phyloP scores from a whole-genome alignment of 495 filamentous ascomycete species.

The Daldinia childiae region DNA sequence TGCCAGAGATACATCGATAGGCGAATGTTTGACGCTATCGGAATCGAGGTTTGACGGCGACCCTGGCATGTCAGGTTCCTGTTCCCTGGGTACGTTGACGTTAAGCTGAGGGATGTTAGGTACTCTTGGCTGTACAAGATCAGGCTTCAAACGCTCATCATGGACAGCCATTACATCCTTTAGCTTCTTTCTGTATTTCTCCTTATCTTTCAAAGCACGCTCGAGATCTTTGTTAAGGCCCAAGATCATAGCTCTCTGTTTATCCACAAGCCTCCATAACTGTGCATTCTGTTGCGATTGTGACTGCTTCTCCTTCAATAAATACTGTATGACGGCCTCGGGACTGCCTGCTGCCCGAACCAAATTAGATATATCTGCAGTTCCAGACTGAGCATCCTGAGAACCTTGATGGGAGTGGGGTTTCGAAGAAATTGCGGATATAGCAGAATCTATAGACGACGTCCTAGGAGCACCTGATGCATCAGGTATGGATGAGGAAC shows the following conservation, averaged over 20 bases:
- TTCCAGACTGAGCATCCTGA: constrained; percentile 62
- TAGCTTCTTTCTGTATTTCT: constrained; percentile 88
- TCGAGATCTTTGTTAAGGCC: constrained; percentile 96
- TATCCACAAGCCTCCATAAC: constrained; percentile 94
- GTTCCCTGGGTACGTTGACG: constrained; percentile 45
- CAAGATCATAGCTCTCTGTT: constrained; percentile 91
- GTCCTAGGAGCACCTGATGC: constrained; percentile 68
- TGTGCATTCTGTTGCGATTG: constrained; percentile 89
- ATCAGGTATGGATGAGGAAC: constrained; percentile 30
- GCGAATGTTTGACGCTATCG: constrained; percentile 57
- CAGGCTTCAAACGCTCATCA: constrained; percentile 40
- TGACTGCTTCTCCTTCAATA: constrained; percentile 90
- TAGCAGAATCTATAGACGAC: constrained; percentile 93
- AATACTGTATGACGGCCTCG: constrained; percentile 86
- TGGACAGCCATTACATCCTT: constrained; percentile 70
- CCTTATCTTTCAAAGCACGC: constrained; percentile 91
- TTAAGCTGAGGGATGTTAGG: constrained; percentile 36
- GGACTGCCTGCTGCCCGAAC: constrained; percentile 86
- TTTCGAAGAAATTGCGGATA: constrained; percentile 82
- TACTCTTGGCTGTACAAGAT: constrained; percentile 10
- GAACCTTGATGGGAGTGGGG: constrained; percentile 70
- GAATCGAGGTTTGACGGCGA: constrained; percentile 57
- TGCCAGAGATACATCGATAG: constrained; percentile 61
- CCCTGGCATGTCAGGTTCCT: constrained; percentile 48
- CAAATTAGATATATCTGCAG: constrained; percentile 74